A percentile compares a stretch with the other conserved stretches of the same genome.
phyloP scores from a whole-genome alignment of 345 rosid genomes.

The Pugionium cornutum region DNA sequence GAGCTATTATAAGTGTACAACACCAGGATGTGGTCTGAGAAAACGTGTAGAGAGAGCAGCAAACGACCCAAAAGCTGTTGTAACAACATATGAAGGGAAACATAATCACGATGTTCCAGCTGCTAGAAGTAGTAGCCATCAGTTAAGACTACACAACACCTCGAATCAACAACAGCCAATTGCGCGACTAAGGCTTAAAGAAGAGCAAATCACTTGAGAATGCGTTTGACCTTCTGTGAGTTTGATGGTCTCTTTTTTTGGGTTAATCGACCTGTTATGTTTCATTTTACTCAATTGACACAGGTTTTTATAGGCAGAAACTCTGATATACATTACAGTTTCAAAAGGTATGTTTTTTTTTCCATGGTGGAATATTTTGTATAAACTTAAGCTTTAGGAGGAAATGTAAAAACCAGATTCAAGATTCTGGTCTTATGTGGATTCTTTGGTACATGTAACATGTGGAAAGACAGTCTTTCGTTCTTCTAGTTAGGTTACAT shows the following conservation, averaged over 20 bases:
- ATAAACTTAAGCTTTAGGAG: slow-evolving; percentile 37
- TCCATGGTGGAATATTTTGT: slow-evolving; percentile 23
- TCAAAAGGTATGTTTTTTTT: slow-evolving; percentile 12
- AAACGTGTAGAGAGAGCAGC: slow-evolving; percentile 96
- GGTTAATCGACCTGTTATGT: slow-evolving; percentile 30
- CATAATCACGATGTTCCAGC: slow-evolving; percentile 86
- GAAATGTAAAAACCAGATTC: slow-evolving; percentile 32
- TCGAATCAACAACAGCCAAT: slow-evolving; percentile 51
- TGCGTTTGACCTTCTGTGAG: slow-evolving; percentile 12
- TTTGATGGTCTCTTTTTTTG: slow-evolving; percentile 17
- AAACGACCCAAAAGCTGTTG: slow-evolving; percentile 80
- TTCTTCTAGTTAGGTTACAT: slow-evolving; percentile 12
- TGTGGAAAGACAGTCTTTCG: slow-evolving; percentile 18
- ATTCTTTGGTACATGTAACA: slow-evolving; percentile 63
- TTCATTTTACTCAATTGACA: slow-evolving; percentile 24
- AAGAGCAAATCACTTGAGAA: slow-evolving; percentile 54
- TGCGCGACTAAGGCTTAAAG: slow-evolving; percentile 61
- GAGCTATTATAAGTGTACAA: slow-evolving; percentile 93
- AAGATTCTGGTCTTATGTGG: slow-evolving; percentile 39
- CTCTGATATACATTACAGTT: slow-evolving; percentile 11
- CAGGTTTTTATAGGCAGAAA: slow-evolving; percentile 20
- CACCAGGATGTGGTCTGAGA: slow-evolving; percentile 74
- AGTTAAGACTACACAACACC: slow-evolving; percentile 37
- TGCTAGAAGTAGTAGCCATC: slow-evolving; percentile 57
- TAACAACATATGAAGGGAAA: slow-evolving; percentile 91